A percentile compares a stretch with the other conserved stretches of the same genome.
Conservation (phyloP, 2,329 filamentous ascomycete species). For the Penicillium occitanis region DNA sequence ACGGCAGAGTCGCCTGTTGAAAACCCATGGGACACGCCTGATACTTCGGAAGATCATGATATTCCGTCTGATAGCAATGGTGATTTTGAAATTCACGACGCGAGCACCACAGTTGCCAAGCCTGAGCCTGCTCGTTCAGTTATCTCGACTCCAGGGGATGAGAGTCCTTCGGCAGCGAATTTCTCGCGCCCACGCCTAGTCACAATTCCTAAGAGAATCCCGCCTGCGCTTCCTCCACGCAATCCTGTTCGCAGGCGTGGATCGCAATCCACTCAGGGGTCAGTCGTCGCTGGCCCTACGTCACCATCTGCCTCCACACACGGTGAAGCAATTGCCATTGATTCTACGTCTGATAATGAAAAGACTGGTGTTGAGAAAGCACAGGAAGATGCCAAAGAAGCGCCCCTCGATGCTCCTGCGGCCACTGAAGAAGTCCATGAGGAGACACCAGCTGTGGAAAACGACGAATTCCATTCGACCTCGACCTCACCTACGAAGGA, state of each 20-base stretch:
- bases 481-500: slow-evolving; percentile 33
- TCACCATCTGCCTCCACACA: slow-evolving; percentile 27
- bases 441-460: slow-evolving; percentile 27
- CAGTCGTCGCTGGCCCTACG: slow-evolving; percentile 28
- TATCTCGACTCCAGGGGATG: slow-evolving; percentile 31
- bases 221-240: slow-evolving; percentile 74
- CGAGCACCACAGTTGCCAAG: slow-evolving; percentile 55
- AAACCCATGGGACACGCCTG: slow-evolving; percentile 29
- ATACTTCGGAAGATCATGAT: slow-evolving; percentile 27
- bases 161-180: slow-evolving; percentile 63
- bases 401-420: neutral
- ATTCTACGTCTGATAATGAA: slow-evolving; percentile 21
- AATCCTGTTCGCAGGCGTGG: slow-evolving; percentile 56
- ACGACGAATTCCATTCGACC: slow-evolving; percentile 46
- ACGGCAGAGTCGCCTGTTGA: slow-evolving; percentile 23
- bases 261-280: slow-evolving; percentile 28
- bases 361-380: slow-evolving; percentile 21
- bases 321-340: slow-evolving; percentile 23
- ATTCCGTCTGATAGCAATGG: slow-evolving; percentile 26
- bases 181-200: slow-evolving; percentile 78
- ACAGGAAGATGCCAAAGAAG: slow-evolving; percentile 23
- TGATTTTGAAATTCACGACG: slow-evolving; percentile 39
- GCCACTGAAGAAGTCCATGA: slow-evolving; percentile 19
- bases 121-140: slow-evolving; percentile 43
- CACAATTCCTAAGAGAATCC: slow-evolving; percentile 74